Evolutionary conservation across 257 asterid genomes (phyloP).

Genomic region (Lycium ferocissimum): DNA sequence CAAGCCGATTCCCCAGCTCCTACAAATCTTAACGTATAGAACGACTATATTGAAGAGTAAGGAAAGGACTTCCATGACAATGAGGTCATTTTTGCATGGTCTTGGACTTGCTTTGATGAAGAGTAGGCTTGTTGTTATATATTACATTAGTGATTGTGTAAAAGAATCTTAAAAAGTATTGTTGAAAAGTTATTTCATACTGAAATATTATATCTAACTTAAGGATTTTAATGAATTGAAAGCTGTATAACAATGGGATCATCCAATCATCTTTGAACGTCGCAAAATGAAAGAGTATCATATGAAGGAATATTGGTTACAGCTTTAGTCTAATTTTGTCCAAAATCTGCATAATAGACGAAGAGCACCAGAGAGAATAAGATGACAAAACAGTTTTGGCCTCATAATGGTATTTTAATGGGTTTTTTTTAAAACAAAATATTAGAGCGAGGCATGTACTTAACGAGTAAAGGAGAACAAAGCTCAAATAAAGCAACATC

Average conservation of each 20-base stretch:
- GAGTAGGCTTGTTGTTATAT: neutral
- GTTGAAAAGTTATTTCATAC: neutral
- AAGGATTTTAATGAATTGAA: conserved; percentile 21
- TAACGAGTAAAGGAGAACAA: neutral
- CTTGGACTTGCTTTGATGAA: too few relatives aligned
- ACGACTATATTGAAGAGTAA: too few relatives aligned
- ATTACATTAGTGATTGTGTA: conserved; percentile 5
- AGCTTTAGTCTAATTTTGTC: neutral
- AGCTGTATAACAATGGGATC: neutral
- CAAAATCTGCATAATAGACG: conserved; percentile 19
- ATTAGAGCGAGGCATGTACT: neutral
- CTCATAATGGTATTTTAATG: neutral
- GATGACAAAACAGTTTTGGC: neutral
- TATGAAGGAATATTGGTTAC: neutral
- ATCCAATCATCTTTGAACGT: neutral
- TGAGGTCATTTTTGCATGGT: too few relatives aligned
- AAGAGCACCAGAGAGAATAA: conserved; percentile 15
- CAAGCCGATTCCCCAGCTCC: too few relatives aligned
- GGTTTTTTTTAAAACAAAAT: neutral
- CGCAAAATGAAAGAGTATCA: conserved; percentile 17
- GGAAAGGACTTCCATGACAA: too few relatives aligned
- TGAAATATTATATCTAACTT: neutral
- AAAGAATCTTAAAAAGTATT: conserved; percentile 17
- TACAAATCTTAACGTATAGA: too few relatives aligned
- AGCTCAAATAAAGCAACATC: conserved; percentile 13